phyloP scores from a whole-genome alignment of 805 yeast species.

The Schwanniomyces yamadae region DNA sequence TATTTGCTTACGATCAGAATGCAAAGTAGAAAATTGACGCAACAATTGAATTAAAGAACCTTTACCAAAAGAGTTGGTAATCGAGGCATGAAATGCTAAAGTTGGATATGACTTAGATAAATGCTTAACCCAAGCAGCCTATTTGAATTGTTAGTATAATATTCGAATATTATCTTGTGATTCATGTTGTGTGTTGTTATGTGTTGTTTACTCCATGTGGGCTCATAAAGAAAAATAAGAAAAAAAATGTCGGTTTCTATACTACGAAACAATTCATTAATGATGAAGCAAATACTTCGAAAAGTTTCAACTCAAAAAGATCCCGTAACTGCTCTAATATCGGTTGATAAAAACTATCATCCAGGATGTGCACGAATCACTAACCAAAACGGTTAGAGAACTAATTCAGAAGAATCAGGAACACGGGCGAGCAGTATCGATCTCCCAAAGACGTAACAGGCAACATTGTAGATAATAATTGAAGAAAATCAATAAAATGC shows the following conservation, averaged over 20 bases:
- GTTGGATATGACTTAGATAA: conserved; percentile 91
- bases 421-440: conserved; percentile 57
- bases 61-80: conserved; percentile 95
- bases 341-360: conserved; percentile 39
- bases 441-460: conserved; percentile 99
- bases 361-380: conserved; percentile 30
- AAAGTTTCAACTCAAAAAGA: conserved; percentile 81
- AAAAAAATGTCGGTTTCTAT: conserved; percentile 70
- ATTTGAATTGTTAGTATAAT: conserved; percentile 17
- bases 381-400: conserved; percentile 36
- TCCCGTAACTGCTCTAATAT: conserved; percentile 52
- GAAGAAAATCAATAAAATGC: conserved; percentile 33
- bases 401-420: conserved; percentile 51
- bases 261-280: conserved; percentile 69
- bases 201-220: conserved; percentile 4
- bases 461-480: conserved; percentile 42
- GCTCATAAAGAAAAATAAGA: conserved; percentile 1
- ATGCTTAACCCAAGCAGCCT: conserved; percentile 99
- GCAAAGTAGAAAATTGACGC: conserved; percentile 89
- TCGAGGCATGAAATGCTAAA: conserved; percentile 95
- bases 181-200: conserved; percentile 1
- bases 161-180: not conserved
- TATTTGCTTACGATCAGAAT: conserved; percentile 90
- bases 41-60: conserved; percentile 91
- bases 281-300: conserved; percentile 23